Base-by-base conservation (phyloP, 768 basidiomycete species). In the Phaffia australis region DNA sequence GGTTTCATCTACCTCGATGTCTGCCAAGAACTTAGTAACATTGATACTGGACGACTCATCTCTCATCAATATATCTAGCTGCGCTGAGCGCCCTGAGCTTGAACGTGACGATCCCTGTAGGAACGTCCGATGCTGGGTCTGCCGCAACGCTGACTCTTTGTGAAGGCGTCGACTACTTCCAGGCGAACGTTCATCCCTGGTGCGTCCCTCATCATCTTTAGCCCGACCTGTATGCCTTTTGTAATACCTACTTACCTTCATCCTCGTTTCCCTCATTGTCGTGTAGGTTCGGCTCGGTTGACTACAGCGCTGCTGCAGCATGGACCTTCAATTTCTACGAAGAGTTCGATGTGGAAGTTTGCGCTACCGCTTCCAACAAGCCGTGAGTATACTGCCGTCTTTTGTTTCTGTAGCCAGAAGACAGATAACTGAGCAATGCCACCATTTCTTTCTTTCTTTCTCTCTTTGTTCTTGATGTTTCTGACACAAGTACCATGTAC, bases 301-400 rank as follows among this genome's bases (percentile, higher is more conserved):
- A 82, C 9, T 83, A 85, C 29, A 75, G 82, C 5, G 71, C 81
- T 3, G 85, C 87, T 0, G 88, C 92, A 0, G 81, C 71, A 7
- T 99, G 94, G 94, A 92, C 89, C 0, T 79, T 78, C 21, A 71
- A 81, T 0, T 98, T 89, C 80, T 95, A 92, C 80, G 72, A 85
- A 3, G 47, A 60, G 21, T 64, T 57, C 25, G 70, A 68, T 48
- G 62, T 71, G 16, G 66, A 68, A 21, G 30, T 68, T 25, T 68
- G 66, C 46, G 66, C 66, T 2, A 16, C 35, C 16, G 66, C 61
- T n/a, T 27, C 66, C 15, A 68, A 68, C 61, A 63, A 63, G 35
- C 61, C 66, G 60, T 62, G 52, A 29, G 63, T 18, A 27, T 54
- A 7, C 18, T 2, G 58, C 23, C 21, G 16, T n/a, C 23, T n/a